These are phyloP conservation scores for Pneumocystis carinii DNA, from an alignment of 1,139 yeast genomes.

Conservation along the genomic window DNA sequence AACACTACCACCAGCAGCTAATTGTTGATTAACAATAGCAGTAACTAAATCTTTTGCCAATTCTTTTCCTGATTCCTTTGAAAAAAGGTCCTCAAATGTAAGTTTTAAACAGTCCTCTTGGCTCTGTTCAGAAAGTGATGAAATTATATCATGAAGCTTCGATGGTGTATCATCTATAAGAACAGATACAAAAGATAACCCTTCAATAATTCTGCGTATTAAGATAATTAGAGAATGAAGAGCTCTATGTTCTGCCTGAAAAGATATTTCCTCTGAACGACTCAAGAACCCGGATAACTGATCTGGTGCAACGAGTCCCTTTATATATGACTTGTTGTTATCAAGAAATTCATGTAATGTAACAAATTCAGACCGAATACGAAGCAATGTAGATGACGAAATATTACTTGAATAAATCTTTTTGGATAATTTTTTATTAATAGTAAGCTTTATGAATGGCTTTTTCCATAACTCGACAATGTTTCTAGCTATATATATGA, in stretches of 20 bases:
- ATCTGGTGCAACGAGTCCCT: slow-evolving; percentile 28
- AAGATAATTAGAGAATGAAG: slow-evolving; percentile 64
- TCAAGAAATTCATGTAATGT: slow-evolving; percentile 25
- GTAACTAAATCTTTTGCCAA: slow-evolving; percentile 75
- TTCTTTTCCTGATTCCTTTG: slow-evolving; percentile 47
- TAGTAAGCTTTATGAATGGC: slow-evolving; percentile 42
- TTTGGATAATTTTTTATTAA: slow-evolving; percentile 7
- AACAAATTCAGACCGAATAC: slow-evolving; percentile 7
- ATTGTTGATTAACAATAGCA: slow-evolving; percentile 74
- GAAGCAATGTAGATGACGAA: slow-evolving; percentile 2
- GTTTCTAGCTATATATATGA: slow-evolving; percentile 61
- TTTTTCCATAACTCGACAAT: slow-evolving; percentile 66
- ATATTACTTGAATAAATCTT: slow-evolving; percentile 1
- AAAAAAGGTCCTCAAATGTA: slow-evolving; percentile 60
- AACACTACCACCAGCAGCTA: slow-evolving; percentile 82
- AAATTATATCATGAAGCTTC: slow-evolving; percentile 40
- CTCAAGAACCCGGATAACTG: slow-evolving; percentile 14
- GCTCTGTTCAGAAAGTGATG: slow-evolving; percentile 47
- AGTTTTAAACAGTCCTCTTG: slow-evolving; percentile 55
- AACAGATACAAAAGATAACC: slow-evolving; percentile 71
- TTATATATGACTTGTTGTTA: slow-evolving; percentile 27
- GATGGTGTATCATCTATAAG: slow-evolving; percentile 56
- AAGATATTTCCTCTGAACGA: slow-evolving; percentile 42
- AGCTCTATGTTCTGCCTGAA: slow-evolving; percentile 86
- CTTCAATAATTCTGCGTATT: slow-evolving; percentile 70